Conservation (phyloP, 2,329 filamentous ascomycete species). For the Microdochium bolleyi region DNA sequence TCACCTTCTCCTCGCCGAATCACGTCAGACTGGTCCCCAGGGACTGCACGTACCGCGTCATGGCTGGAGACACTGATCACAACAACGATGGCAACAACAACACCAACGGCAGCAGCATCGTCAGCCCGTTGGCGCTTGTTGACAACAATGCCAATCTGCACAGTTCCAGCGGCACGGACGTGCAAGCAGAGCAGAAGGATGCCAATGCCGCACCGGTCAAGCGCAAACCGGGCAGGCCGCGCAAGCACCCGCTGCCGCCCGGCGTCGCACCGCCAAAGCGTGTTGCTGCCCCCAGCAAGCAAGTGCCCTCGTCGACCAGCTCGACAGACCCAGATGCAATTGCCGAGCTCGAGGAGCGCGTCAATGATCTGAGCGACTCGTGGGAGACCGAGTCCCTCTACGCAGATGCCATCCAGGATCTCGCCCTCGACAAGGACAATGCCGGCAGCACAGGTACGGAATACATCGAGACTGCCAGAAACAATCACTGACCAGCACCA, state of each 20-base stretch:
- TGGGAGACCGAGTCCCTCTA: constrained; percentile 60
- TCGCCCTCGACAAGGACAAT: constrained; percentile 37
- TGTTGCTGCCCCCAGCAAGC: constrained; percentile 9
- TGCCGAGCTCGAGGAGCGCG: constrained; percentile 40
- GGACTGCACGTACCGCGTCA: too few relatives aligned
- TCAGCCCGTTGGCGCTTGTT: neutral
- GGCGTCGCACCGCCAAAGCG: constrained; percentile 12
- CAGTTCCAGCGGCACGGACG: neutral
- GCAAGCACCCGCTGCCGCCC: constrained; percentile 1
- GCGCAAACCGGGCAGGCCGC: neutral
- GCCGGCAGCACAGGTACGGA: neutral
- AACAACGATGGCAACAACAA: too few relatives aligned
- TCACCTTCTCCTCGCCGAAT: too few relatives aligned
- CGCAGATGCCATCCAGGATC: constrained; percentile 52
- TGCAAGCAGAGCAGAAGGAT: neutral
- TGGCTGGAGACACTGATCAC: too few relatives aligned
- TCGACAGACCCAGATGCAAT: constrained; percentile 2
- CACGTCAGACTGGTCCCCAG: too few relatives aligned
- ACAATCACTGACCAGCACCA: constrained; percentile 11
- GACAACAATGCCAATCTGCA: neutral
- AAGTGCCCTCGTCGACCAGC: constrained; percentile 6
- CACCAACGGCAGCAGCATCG: neutral
- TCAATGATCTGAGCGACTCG: constrained; percentile 42
- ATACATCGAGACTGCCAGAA: constrained; percentile 2
- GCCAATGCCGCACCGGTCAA: neutral